Evolutionary conservation across 2,329 filamentous ascomycete genomes (phyloP).

Genomic region (Aspergillus niger): DNA sequence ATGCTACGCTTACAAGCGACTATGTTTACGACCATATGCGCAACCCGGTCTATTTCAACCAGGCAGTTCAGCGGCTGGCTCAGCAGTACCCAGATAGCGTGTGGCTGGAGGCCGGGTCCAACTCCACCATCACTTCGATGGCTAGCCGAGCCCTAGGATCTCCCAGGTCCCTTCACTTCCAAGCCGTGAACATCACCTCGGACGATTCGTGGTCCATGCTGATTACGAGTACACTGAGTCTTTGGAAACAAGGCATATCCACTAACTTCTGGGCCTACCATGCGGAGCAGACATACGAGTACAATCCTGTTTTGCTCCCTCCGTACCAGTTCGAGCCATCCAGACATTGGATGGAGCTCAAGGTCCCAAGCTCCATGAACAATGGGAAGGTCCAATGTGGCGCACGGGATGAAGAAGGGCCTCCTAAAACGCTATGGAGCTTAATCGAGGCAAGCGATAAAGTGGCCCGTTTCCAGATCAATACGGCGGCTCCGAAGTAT

Average conservation of each 20-base stretch:
- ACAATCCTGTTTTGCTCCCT: slow-evolving; percentile 33
- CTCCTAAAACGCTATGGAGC: neutral
- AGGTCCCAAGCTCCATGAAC: neutral
- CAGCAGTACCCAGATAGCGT: slow-evolving; percentile 29
- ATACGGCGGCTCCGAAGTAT: slow-evolving; percentile 41
- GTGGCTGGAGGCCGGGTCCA: slow-evolving; percentile 50
- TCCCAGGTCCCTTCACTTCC: neutral
- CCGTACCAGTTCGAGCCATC: slow-evolving; percentile 47
- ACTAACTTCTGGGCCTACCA: slow-evolving; percentile 13
- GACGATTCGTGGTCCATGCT: neutral
- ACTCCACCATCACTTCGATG: slow-evolving; percentile 13
- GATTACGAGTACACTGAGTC: slow-evolving; percentile 29
- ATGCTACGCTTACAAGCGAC: too few species aligned
- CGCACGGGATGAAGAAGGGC: too few species aligned
- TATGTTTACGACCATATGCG: slow-evolving; percentile 37
- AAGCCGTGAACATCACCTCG: slow-evolving; percentile 10
- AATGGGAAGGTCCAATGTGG: neutral
- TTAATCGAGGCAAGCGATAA: slow-evolving; percentile 14
- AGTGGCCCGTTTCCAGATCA: slow-evolving; percentile 44
- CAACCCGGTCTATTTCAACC: slow-evolving; percentile 50
- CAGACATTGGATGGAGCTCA: slow-evolving; percentile 38
- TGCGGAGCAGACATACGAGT: slow-evolving; percentile 24
- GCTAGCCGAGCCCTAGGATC: neutral
- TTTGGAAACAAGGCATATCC: slow-evolving; percentile 44
- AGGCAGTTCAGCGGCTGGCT: slow-evolving; percentile 46